Evolutionary conservation across 441 rosid genomes (phyloP), one percentile per base, ranked within the genome.

Genomic region (Hura crepitans): DNA sequence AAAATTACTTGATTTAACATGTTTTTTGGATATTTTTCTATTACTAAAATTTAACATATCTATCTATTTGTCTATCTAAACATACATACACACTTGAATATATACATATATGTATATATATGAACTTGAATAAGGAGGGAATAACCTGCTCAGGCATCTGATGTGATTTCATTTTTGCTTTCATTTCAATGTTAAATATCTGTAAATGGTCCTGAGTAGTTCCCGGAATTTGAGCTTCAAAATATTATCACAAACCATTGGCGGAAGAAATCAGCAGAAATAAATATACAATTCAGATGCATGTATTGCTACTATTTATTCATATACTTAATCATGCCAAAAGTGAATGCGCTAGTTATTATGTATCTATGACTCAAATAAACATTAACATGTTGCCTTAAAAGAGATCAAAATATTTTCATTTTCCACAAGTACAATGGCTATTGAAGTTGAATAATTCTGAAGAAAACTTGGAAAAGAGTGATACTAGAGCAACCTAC

Each of bases 101-200:
- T n/a, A n/a, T n/a, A n/a, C n/a, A n/a, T n/a, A n/a, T n/a, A n/a
- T n/a, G n/a, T n/a, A n/a, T n/a, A n/a, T n/a, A n/a, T n/a, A n/a
- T n/a, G n/a, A n/a, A n/a, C n/a, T n/a, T n/a, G n/a, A n/a, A n/a
- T 56, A 62, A 6, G 53, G 31, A 73, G 57, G 31, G 7, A 37
- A 31, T 77, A 73, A 89, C 99, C 92, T 91, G 98, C 86, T 96
- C 99, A 62, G 97, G 91, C 99, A 96, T 93, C 85, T 93, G 99
- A 83, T 91, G 89, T 5, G 98, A 91, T 70, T 96, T 96, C 79
- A 96, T 83, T 82, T 93, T 96, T 31, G 98, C 84, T 78, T 93
- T 96, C 87, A 87, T 78, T 87, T 96, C 99, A 51, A 93, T 96
- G 77, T 96, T 93, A 81, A 96, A 93, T 83, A 93, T 93, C 85